Evolutionary conservation across 805 yeast species (phyloP), one percentile per base, ranked within the genome.

Genomic region (Lipomyces orientalis): DNA sequence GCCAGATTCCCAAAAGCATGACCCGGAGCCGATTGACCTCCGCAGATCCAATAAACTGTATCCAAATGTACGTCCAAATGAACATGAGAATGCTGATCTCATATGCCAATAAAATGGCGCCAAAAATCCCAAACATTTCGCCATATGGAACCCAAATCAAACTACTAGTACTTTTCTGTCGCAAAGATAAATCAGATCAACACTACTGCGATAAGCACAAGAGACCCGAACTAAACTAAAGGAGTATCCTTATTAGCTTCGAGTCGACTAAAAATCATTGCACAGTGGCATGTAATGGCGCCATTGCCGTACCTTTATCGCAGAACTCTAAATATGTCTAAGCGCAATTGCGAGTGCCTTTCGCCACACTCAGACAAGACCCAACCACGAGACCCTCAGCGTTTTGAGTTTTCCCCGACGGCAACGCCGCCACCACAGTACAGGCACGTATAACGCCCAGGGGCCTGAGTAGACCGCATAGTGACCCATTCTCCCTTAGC

Each of bases 401-500:
- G 72, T 57, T 67, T 67, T 9, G 62, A 37, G 58, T 68, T 68
- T 39, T 69, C 72, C 39, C 72, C 72, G 7, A 69, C 72, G 4
- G 72, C 72, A 29, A 87, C 88, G 31, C 81, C 85, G 49, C 85
- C 83, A 52, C 85, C 86, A 75, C 90, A 87, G 67, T 83, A 86
- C 69, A 89, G 77, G 76, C 93, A 89, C 64, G 76, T 22, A 69
- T 74, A 74, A 5, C 62, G 66, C 7, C 74, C 79, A 75, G 43
- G 75, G 73, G 61, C 78, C 77, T 52, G 68, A 76, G 68, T 72
- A 71, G 66, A 83, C 82, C 19, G 43, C 71, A 93, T 93, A 43
- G 91, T 82, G 4, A 92, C 86, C 91, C 97, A 90, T 79, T 94
- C 98, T 69, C 97, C 94, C 79, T 94, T 93, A 25, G 98, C 97